phyloP scores from a whole-genome alignment of 2,329 filamentous ascomycete species.

The Sporothrix globosa region DNA sequence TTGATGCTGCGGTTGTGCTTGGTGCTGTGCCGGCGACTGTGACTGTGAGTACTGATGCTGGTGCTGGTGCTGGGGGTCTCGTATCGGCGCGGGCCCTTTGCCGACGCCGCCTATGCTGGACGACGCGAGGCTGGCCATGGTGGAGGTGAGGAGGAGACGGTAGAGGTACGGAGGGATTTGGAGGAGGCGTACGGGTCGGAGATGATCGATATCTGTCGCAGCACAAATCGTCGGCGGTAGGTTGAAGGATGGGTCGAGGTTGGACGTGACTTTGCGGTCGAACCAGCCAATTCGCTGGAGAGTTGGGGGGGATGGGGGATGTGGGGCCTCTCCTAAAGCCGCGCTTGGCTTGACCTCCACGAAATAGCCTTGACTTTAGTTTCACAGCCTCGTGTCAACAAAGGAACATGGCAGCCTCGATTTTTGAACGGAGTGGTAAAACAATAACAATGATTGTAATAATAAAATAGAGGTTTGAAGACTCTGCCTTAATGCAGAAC shows the following conservation, averaged over 20 bases:
- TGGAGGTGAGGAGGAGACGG: neutral
- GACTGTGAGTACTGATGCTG: conserved; percentile 26
- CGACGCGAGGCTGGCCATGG: conserved; percentile 24
- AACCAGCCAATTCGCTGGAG: conserved; percentile 10
- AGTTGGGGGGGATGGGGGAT: neutral
- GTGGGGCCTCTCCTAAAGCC: conserved; percentile 29
- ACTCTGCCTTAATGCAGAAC: no score
- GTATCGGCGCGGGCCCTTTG: conserved; percentile 30
- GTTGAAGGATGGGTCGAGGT: neutral
- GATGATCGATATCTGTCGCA: neutral
- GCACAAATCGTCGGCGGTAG: neutral
- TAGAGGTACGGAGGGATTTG: neutral
- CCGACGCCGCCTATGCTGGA: conserved; percentile 29
- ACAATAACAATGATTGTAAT: neutral
- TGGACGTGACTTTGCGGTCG: conserved; percentile 2
- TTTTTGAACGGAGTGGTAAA: neutral
- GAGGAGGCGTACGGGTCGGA: neutral
- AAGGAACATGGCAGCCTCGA: neutral
- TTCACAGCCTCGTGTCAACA: neutral
- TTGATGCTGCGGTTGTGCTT: conserved; percentile 22
- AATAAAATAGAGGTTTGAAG: neutral
- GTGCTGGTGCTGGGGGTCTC: conserved; percentile 30
- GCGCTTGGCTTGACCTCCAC: neutral
- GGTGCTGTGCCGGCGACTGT: neutral
- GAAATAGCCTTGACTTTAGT: neutral